These are phyloP conservation scores for Sordaria brevicollis DNA, from an alignment of 495 filamentous ascomycete species.

Conservation along the genomic window DNA sequence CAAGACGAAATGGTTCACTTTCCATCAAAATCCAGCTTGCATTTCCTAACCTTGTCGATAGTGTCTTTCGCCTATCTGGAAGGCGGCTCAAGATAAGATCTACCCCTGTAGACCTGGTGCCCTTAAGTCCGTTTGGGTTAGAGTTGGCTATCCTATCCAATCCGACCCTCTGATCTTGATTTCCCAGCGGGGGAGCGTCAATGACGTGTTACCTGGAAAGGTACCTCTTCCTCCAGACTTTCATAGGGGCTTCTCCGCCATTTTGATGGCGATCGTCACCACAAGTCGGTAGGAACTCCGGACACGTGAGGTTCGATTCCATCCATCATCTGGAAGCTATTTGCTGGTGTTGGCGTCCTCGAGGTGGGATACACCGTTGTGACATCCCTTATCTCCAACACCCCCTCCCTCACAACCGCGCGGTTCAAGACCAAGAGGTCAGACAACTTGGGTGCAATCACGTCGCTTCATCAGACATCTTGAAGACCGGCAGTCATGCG, in stretches of 20 bases:
- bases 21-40: not conserved
- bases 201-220: not conserved
- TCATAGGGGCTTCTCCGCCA: too few relatives aligned
- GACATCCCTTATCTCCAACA: not conserved
- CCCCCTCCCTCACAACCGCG: not conserved
- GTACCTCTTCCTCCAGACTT: not conserved
- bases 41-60: not conserved
- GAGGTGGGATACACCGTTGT: not conserved
- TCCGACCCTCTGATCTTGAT: not conserved
- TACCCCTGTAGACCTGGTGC: not conserved
- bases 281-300: not conserved
- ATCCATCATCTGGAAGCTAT: not conserved
- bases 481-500: not conserved
- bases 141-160: not conserved
- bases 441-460: not conserved
- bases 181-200: not conserved
- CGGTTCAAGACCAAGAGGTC: not conserved
- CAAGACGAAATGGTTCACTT: not conserved
- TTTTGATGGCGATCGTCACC: not conserved
- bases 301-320: not conserved
- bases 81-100: not conserved
- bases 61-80: not conserved
- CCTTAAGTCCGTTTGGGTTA: not conserved
- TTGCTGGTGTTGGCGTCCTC: not conserved
- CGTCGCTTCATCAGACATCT: not conserved